Evolutionary conservation across 176 grass and related monocot genomes (phyloP), one percentile per base, ranked within the genome.

Genomic region (Cenchrus fungigraminus): DNA sequence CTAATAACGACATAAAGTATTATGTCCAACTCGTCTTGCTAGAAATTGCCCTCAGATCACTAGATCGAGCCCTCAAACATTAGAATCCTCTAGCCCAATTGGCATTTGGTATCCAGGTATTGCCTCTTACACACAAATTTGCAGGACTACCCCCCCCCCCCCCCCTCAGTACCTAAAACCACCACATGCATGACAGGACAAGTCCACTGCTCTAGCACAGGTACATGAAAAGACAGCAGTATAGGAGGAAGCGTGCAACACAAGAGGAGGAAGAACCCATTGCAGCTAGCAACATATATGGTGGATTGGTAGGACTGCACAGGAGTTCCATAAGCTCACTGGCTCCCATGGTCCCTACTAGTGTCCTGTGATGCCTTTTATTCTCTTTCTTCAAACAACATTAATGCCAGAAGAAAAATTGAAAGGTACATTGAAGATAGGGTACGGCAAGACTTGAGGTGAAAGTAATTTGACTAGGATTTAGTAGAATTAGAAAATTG

Each of bases 391-490:
- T 57, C 31, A 68, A 68, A 81, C 4, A 7, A 69, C 65, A 25
- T 81, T 6, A 54, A 65, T 65, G 50, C 20, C 6, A 14, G 40
- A 25, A 47, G 13, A 78, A 49, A 1, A 43, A 55, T 4, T 42
- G 31, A 64, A 58, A 40, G 11, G 47, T 22, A 81, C 55, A 34
- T 56, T 14, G 6, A 11, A 69, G 12, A 69, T 28, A 11, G 7
- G 20, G 19, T 55, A 57, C 51, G 9, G 6, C 12, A 29, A 22
- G 20, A 43, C 51, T 44, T 43, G 34, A 55, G 32, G 70, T 20
- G 13, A 45, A 57, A 70, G 20, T 12, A 54, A 80, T 80, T 67
- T 67, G 31, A 54, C 28, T 37, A 80, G 16, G 46, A 54, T 54
- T 43, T 20, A 34, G 45, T 19, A 79, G 46, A 79, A 52, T 12